Evolutionary conservation across 1,284 basidiomycete genomes (phyloP), one percentile per base, ranked within the genome.

Genomic region (Malassezia furfur): DNA sequence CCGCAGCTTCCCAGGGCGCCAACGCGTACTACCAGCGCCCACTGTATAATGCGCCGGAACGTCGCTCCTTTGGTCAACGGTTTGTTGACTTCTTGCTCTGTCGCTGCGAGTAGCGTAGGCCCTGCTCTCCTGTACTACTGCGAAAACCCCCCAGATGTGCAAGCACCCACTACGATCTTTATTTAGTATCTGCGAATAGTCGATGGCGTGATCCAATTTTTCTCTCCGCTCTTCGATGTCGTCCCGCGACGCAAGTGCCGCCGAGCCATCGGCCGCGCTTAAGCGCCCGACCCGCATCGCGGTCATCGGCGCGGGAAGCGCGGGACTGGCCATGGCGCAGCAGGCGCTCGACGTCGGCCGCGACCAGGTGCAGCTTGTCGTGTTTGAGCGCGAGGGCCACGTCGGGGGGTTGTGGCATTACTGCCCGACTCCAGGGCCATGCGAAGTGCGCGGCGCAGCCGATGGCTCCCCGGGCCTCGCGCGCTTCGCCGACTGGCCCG

Each of bases 281-380:
- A 28, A 3, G 25, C 25, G 25, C 25, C 25, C 28, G 39, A 39
- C 32, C 11, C 46, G 58, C 22, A 17, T 54, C 6, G 55, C 50
- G 3, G 39, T 52, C 8, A 35, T 52, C 3, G 55, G 55, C 7
- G 55, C 50, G 3, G 56, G 56, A 2, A 34, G 37, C 34, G 56
- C 46, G 2, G 56, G 48, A 6, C 52, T 80, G 11, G 68, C 75
- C 0, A 75, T 76, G 22, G 67, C 76, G 7, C 71, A 75, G 41
- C 76, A 79, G 52, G 57, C 76, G 2, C 60, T 75, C 6, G 65
- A 59, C 57, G 43, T 53, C 31, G 30, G 22, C 15, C 35, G 19
- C 2, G 36, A 12, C 15, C 3, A 15, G 35, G 62, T 54, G 3
- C 19, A 25, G 37, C 25, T 62, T 0, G 54, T 57, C 2, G 45